Evolutionary conservation across 148 eudicot species (phyloP), one percentile per base, ranked within the genome.

Genomic region (Spergularia bocconei): DNA sequence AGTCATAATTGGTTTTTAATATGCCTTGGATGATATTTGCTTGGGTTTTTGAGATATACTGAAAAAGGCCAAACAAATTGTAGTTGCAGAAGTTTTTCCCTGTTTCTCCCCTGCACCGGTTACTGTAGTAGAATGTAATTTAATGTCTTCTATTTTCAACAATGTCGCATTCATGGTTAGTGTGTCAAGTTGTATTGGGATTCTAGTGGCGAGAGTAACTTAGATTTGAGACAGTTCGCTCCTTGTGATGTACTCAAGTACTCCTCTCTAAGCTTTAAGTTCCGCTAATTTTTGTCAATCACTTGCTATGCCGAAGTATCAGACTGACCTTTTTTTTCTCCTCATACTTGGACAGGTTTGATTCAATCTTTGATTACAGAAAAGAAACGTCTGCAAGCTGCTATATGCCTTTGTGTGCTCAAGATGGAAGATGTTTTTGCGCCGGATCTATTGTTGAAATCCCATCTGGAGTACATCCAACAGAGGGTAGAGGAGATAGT

Each of bases 381-480:
- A 33, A 41, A 50, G 14, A 63, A 74, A 33, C 69, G 25, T 11
- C 69, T 74, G 36, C 77, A 59, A 74, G 77, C 77, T 23, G 69
- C 36, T 48, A 50, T 61, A 47, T 74, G 54, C 54, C 29, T 19
- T 33, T 74, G 69, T 51, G 69, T 38, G 29, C 51, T 74, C 19
- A 62, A 74, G 68, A 25, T 74, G 69, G 47, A 63, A 20, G 69
- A 50, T 62, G 69, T 13, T 62, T 63, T 48, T 19, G 69, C 69
- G 23, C 77, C 69, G 9, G 25, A 23, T 63, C 39, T 36, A 4
- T 23, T 63, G 11, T 51, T 74, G 58, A n/a, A 63, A 62, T 29
- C 48, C 48, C 69, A 51, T 74, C 38, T 74, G 59, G 50, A 50
- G 25, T 62, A 52, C 20, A 51, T 62, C 44, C 58, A 51, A 5